A percentile compares a stretch with the other conserved stretches of the same genome.
These are phyloP conservation scores for Heterobasidion occidentale DNA, from an alignment of 1,284 basidiomycete genomes.

Conservation along the genomic window DNA sequence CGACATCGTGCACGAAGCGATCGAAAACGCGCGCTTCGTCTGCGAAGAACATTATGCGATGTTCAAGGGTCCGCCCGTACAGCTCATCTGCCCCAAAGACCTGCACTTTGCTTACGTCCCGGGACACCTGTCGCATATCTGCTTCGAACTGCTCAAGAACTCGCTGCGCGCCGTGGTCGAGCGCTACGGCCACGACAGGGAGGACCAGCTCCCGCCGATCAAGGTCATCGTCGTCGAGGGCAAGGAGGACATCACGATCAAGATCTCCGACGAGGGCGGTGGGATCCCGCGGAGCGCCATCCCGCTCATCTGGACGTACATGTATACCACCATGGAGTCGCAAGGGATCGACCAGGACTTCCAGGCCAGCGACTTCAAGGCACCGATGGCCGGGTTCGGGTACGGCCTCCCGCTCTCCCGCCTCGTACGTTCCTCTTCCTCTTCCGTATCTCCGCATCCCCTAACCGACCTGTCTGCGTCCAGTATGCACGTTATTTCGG, in stretches of 20 bases:
- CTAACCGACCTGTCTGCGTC: conserved; percentile 1
- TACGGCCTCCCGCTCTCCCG: conserved; percentile 90
- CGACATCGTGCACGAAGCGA: conserved; percentile 96
- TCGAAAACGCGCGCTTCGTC: conserved; percentile 97
- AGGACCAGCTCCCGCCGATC: conserved; percentile 85
- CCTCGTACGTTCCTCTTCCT: conserved; percentile 49
- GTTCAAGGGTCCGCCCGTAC: conserved; percentile 94
- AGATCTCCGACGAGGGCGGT: conserved; percentile 94
- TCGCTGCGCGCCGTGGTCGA: conserved; percentile 96
- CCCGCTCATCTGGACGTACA: conserved; percentile 97
- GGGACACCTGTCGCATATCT: conserved; percentile 92
- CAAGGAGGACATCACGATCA: conserved; percentile 95
- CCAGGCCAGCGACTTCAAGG: conserved; percentile 90
- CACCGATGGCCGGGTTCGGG: conserved; percentile 97
- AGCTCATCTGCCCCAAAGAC: conserved; percentile 88
- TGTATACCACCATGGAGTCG: conserved; percentile 97
- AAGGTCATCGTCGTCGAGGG: conserved; percentile 97
- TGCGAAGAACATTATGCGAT: conserved; percentile 97
- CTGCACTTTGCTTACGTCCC: conserved; percentile 95
- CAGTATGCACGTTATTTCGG: conserved; percentile 96
- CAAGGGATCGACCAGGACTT: conserved; percentile 86
- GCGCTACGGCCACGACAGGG: conserved; percentile 79
- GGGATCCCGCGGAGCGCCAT: conserved; percentile 93
- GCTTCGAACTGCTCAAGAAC: conserved; percentile 98
- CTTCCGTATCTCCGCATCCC: background rate